These are phyloP conservation scores for Mortierella sp. DNA, from an alignment of 371 early-diverging fungal genomes.

Conservation along the genomic window DNA sequence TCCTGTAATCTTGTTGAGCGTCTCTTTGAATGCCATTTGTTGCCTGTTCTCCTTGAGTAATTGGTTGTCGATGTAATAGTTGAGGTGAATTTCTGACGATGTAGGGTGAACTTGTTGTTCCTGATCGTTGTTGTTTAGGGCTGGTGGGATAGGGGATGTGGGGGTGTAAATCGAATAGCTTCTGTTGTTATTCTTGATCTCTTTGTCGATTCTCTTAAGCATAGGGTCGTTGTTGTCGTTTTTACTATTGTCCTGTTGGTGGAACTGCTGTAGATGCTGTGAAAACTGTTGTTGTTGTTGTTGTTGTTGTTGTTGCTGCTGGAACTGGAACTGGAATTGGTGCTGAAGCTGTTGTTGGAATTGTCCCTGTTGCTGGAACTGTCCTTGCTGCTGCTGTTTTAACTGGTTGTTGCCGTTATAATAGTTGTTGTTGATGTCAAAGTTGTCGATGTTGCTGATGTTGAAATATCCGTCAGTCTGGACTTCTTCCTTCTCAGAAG, in stretches of 20 bases:
- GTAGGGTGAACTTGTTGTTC: constrained; percentile 26
- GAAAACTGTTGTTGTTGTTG: not conserved
- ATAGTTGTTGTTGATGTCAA: not conserved
- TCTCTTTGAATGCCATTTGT: too few relatives aligned
- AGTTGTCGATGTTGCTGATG: not conserved
- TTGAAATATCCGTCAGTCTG: not conserved
- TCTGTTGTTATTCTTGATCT: not conserved
- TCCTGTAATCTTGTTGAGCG: too few relatives aligned
- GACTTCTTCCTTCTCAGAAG: not conserved
- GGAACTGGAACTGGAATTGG: not conserved
- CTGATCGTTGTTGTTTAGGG: not conserved
- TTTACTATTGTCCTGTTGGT: not conserved
- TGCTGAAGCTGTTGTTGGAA: not conserved
- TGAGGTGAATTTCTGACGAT: constrained; percentile 31
- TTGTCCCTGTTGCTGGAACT: not conserved
- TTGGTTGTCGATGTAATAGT: constrained; percentile 30
- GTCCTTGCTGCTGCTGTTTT: not conserved
- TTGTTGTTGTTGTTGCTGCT: not conserved
- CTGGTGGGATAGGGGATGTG: not conserved
- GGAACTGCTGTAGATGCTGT: not conserved
- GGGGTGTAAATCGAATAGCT: not conserved
- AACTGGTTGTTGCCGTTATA: not conserved
- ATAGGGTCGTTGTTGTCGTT: not conserved
- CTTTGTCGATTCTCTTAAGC: not conserved
- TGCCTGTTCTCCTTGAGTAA: not conserved